Percentiles rank a stretch among this genome's conserved stretches.
Evolutionary conservation across 192 early-diverging fungal genomes (phyloP).

Genomic region (Geosiphon pyriformis): DNA sequence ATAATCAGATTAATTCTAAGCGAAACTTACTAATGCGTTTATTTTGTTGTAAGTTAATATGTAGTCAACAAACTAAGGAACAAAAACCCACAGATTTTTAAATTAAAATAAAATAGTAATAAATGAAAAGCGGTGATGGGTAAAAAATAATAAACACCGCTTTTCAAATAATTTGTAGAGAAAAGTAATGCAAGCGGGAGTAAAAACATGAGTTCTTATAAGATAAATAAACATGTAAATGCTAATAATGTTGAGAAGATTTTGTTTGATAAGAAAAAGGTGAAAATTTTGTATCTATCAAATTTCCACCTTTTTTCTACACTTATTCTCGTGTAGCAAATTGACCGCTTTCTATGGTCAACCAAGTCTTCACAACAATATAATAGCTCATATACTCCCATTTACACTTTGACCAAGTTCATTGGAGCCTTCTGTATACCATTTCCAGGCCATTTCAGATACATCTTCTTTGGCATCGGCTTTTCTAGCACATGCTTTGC

Average conservation of each 20-base stretch:
- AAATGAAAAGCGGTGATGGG: neutral
- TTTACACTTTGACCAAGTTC: neutral
- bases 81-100: neutral
- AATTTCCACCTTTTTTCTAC: neutral
- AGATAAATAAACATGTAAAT: neutral
- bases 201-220: neutral
- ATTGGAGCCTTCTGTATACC: neutral
- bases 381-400: constrained; percentile 17
- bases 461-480: constrained; percentile 19
- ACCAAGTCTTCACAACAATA: neutral
- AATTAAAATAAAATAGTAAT: neutral
- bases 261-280: neutral
- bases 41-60: neutral
- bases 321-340: neutral
- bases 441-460: constrained; percentile 15
- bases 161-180: neutral
- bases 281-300: neutral
- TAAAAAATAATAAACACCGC: neutral
- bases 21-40: neutral
- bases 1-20: neutral
- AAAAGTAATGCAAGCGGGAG: neutral
- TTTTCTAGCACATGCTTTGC: constrained; percentile 6
- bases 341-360: neutral
- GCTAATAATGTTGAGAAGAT: neutral
- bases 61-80: neutral